Percentiles rank a stretch among this genome's conserved stretches.
Conservation (phyloP, 495 filamentous ascomycete genomes). For the Baudoinia panamericana region DNA sequence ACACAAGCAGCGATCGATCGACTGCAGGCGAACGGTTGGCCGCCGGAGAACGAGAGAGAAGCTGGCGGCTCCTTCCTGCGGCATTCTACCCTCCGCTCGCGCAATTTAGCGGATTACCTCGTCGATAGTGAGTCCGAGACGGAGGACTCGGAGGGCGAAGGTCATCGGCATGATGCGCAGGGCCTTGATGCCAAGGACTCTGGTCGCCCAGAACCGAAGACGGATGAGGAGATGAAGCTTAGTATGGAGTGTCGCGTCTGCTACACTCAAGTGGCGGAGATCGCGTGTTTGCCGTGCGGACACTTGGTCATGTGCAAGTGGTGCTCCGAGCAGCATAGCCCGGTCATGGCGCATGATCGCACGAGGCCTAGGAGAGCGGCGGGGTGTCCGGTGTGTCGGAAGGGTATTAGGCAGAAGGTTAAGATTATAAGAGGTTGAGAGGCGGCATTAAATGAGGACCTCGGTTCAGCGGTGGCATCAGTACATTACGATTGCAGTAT, state of each 20-base stretch:
- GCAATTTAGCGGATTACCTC: no score
- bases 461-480: no score
- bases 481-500: no score
- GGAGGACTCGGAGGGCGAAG: slow-evolving; percentile 7
- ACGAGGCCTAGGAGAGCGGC: slow-evolving; percentile 22
- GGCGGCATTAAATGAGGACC: no score
- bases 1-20: slow-evolving; percentile 15
- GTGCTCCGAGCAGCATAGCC: slow-evolving; percentile 28
- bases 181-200: slow-evolving; percentile 25
- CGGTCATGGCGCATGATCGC: slow-evolving; percentile 18
- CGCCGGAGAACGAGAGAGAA: not conserved
- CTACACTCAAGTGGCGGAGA: slow-evolving; percentile 41
- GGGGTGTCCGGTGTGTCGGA: slow-evolving; percentile 30
- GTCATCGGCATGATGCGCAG: no score
- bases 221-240: slow-evolving; percentile 35
- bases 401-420: slow-evolving; percentile 23
- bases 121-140: slow-evolving; percentile 6
- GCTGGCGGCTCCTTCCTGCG: no score
- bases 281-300: slow-evolving; percentile 42
- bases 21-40: slow-evolving; percentile 10
- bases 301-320: slow-evolving; percentile 42
- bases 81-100: no score
- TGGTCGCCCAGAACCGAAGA: slow-evolving; percentile 35
- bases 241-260: slow-evolving; percentile 45
- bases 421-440: slow-evolving; percentile 15